Percentiles rank a stretch among this genome's conserved stretches.
Evolutionary conservation across 441 rosid genomes (phyloP).

Genomic region (Theobroma grandiflorum): DNA sequence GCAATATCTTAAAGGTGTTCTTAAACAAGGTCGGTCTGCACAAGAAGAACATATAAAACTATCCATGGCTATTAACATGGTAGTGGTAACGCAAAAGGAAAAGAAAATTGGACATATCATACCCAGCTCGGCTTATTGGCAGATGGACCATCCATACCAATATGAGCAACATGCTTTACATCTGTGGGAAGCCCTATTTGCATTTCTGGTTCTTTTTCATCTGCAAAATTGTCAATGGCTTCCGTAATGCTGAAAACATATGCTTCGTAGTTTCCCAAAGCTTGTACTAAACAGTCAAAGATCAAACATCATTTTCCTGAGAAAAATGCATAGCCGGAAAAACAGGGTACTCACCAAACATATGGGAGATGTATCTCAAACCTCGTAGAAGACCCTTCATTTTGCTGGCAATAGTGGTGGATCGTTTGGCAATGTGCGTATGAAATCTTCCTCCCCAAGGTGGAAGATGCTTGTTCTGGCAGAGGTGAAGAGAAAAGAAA

Average conservation of each 20-base stretch:
- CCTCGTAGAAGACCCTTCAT: constrained; percentile 77
- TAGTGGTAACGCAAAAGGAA: background rate
- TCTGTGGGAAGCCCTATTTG: constrained; percentile 86
- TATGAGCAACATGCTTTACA: constrained; percentile 91
- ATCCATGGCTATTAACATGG: background rate
- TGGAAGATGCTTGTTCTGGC: background rate
- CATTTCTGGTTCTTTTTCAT: constrained; percentile 74
- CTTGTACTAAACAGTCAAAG: no score
- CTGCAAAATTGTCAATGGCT: constrained; percentile 28
- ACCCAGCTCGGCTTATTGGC: constrained; percentile 80
- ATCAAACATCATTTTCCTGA: background rate
- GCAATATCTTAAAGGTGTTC: background rate
- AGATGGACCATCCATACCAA: constrained; percentile 76
- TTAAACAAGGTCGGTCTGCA: background rate
- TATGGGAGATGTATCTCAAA: constrained; percentile 59
- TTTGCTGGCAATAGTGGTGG: constrained; percentile 31
- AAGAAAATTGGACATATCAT: constrained; percentile 12
- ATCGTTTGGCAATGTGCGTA: constrained; percentile 28
- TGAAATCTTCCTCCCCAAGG: constrained; percentile 26
- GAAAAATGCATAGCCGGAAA: background rate
- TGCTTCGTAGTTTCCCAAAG: no score
- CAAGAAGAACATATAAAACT: background rate
- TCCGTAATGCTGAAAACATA: no score
- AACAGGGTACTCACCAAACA: constrained; percentile 57
- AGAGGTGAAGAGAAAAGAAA: constrained; percentile 5